These are phyloP conservation scores for Xylaria sp. DNA, from an alignment of 2,329 filamentous ascomycete species.

Conservation along the genomic window DNA sequence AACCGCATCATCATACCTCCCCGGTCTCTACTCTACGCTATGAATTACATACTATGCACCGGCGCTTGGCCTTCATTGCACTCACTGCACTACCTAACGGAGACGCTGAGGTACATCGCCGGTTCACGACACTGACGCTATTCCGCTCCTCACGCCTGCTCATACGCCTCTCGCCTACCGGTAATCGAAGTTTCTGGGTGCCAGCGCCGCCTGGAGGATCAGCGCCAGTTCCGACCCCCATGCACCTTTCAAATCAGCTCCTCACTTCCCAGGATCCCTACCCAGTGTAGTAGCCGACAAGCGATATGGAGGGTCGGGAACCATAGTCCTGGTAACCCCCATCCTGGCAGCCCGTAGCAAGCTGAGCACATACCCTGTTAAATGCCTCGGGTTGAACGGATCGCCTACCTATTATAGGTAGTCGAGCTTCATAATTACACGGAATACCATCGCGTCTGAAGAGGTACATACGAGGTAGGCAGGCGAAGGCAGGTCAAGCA, in stretches of 20 bases:
- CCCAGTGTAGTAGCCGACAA: slow-evolving; percentile 4
- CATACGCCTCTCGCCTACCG: background rate
- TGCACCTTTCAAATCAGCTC: background rate
- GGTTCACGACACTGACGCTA: no score
- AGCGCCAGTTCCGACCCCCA: slow-evolving; percentile 4
- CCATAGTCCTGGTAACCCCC: slow-evolving; percentile 19
- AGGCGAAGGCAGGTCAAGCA: slow-evolving; percentile 4
- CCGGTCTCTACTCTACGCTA: no score
- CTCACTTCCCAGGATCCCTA: slow-evolving; percentile 8
- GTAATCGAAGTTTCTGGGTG: background rate
- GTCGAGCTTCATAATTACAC: background rate
- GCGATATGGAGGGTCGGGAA: slow-evolving; percentile 19
- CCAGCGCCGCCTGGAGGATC: background rate
- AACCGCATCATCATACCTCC: no score
- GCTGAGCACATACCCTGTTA: slow-evolving; percentile 5
- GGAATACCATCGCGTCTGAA: background rate
- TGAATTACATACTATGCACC: no score
- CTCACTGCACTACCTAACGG: no score
- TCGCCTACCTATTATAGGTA: background rate
- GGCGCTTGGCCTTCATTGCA: no score
- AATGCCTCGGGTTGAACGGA: background rate
- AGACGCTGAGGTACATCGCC: no score
- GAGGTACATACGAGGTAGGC: background rate
- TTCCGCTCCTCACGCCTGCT: no score
- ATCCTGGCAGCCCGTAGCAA: slow-evolving; percentile 10